These are phyloP conservation scores for Verticillium nonalfalfae DNA, from an alignment of 2,329 filamentous ascomycete species.

Conservation along the genomic window DNA sequence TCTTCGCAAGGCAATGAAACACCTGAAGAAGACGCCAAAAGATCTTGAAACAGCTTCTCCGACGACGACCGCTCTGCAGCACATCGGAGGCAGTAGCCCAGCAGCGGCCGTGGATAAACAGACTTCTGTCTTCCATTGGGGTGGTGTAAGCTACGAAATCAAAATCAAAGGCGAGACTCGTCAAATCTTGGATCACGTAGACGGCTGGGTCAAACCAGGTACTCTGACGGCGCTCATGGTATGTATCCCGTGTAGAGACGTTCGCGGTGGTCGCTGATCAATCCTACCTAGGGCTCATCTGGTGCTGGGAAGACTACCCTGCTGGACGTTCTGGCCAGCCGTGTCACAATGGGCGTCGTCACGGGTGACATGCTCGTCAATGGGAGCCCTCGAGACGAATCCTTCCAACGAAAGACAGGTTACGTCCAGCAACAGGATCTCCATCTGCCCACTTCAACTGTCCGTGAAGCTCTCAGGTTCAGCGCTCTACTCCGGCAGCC, in stretches of 20 bases:
- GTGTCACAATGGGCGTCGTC: constrained; percentile 63
- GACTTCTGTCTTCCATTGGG: constrained; percentile 66
- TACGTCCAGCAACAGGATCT: constrained; percentile 61
- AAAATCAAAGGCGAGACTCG: constrained; percentile 57
- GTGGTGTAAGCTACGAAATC: constrained; percentile 68
- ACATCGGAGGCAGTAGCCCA: too few relatives aligned
- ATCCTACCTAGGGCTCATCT: constrained; percentile 6
- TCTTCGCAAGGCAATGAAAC: constrained; percentile 29
- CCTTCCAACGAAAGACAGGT: constrained; percentile 63
- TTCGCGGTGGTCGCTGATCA: not conserved
- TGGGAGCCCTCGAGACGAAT: constrained; percentile 54
- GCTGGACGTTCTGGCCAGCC: constrained; percentile 53
- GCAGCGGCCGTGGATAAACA: constrained; percentile 24
- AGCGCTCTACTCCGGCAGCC: constrained; percentile 63
- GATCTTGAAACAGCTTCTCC: too few relatives aligned
- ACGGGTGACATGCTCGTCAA: constrained; percentile 63
- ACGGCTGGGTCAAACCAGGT: constrained; percentile 74
- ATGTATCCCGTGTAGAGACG: constrained; percentile 41
- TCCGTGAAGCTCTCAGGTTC: constrained; percentile 61
- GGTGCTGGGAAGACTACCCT: constrained; percentile 43
- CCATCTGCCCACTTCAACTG: constrained; percentile 18
- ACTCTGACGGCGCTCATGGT: constrained; percentile 80
- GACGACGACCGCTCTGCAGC: too few relatives aligned
- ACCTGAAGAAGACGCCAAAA: too few relatives aligned
- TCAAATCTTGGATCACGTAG: constrained; percentile 49